Evolutionary conservation across 371 early-diverging fungal species (phyloP).

Genomic region (Rhizopus arrhizus): DNA sequence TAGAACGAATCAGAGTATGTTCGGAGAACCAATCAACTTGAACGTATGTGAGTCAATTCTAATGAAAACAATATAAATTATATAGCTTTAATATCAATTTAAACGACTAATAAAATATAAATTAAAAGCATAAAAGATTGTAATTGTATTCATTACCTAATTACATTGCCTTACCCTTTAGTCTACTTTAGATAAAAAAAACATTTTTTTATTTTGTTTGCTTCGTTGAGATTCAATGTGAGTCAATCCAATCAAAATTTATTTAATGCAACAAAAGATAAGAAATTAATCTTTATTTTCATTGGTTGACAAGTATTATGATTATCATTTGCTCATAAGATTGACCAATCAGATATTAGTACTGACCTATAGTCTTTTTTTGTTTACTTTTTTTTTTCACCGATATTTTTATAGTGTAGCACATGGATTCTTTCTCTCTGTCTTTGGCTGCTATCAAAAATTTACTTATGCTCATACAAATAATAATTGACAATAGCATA

Average conservation of each 20-base stretch:
- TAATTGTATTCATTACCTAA: no score
- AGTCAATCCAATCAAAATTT: slow-evolving; percentile 29
- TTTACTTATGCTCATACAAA: no score
- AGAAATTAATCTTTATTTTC: slow-evolving; percentile 2
- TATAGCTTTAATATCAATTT: no score
- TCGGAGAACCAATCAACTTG: background rate
- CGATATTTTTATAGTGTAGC: no score
- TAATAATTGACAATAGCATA: no score
- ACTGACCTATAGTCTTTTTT: background rate
- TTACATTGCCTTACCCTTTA: no score
- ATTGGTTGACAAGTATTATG: slow-evolving; percentile 33
- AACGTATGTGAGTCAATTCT: background rate
- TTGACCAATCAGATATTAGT: slow-evolving; percentile 16
- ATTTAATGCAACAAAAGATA: slow-evolving; percentile 23
- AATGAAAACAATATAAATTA: background rate
- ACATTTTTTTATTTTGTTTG: background rate
- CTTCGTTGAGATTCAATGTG: slow-evolving; percentile 26
- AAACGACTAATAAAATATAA: no score
- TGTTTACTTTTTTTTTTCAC: no score
- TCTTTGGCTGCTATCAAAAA: no score
- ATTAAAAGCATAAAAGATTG: background rate
- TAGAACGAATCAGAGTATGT: slow-evolving; percentile 18
- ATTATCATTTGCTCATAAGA: slow-evolving; percentile 25
- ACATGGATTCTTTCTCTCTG: no score
- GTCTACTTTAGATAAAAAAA: no score